Conservation (phyloP, 164 flowering plant species). For the Euptelea pleiosperma region DNA sequence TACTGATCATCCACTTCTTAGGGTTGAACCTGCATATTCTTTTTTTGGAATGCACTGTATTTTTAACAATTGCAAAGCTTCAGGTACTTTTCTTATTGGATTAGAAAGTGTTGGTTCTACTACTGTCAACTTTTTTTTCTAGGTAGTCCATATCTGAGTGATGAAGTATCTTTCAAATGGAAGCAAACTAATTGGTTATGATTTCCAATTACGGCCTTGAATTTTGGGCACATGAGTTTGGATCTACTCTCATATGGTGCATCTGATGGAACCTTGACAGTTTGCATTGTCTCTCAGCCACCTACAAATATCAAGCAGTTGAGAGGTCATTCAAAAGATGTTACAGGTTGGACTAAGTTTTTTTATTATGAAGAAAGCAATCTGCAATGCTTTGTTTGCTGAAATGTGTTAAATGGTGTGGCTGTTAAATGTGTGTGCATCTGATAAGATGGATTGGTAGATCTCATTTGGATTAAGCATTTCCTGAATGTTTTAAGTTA, state of each 20-base stretch:
- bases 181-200: conserved; percentile 17
- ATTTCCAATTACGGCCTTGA: conserved; percentile 80
- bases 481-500: not conserved
- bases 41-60: conserved; percentile 99
- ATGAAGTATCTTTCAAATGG: not conserved
- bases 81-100: conserved; percentile 46
- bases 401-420: no score
- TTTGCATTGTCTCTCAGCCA: conserved; percentile 77
- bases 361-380: not conserved
- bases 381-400: not conserved
- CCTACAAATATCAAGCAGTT: conserved; percentile 68
- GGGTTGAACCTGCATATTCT: conserved; percentile 85
- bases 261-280: conserved; percentile 95
- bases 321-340: conserved; percentile 88
- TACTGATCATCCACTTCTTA: conserved; percentile 48
- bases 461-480: no score
- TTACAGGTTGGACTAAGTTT: conserved; percentile 89
- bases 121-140: not conserved
- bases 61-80: conserved; percentile 88
- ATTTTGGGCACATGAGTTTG: conserved; percentile 96
- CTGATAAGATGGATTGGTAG: no score
- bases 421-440: no score
- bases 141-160: not conserved
- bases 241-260: conserved; percentile 98
- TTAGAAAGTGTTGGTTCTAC: not conserved